Percentiles rank a stretch among this genome's conserved stretches.
phyloP scores from a whole-genome alignment of 768 basidiomycete genomes.

The Boletellus ananas region DNA sequence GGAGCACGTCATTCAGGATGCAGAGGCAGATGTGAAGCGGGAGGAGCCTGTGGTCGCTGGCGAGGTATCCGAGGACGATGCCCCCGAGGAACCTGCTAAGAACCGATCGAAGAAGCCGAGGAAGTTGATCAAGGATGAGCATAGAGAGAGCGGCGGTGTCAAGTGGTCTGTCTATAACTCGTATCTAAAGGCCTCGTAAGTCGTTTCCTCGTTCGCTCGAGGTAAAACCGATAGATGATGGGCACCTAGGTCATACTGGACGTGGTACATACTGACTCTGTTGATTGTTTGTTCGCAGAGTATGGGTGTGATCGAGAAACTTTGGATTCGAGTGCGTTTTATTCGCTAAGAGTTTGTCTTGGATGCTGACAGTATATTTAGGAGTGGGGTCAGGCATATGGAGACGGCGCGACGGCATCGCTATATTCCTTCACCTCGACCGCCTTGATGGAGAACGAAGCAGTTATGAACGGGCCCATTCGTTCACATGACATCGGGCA shows the following conservation, averaged over 20 bases:
- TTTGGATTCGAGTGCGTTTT: constrained; percentile 28
- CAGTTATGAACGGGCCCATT: constrained; percentile 23
- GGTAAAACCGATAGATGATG: neutral
- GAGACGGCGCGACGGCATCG: neutral
- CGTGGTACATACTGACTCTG: constrained; percentile 20
- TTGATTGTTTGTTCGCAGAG: constrained; percentile 24
- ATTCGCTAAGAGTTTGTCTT: neutral
- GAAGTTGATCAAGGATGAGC: constrained; percentile 78
- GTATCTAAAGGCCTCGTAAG: constrained; percentile 68
- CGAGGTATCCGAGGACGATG: constrained; percentile 12
- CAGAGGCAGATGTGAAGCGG: constrained; percentile 46
- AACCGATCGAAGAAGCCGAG: constrained; percentile 53
- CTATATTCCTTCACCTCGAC: constrained; percentile 19
- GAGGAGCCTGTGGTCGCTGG: constrained; percentile 32
- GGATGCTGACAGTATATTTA: constrained; percentile 1
- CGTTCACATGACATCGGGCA: constrained; percentile 16
- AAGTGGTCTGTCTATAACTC: constrained; percentile 70
- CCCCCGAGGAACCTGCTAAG: neutral
- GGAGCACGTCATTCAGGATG: constrained; percentile 54
- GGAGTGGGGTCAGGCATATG: constrained; percentile 31
- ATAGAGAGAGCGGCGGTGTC: constrained; percentile 75
- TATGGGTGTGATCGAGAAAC: constrained; percentile 27
- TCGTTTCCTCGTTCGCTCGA: neutral
- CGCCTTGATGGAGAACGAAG: constrained; percentile 28
- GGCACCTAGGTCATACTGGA: constrained; percentile 28